Evolutionary conservation across 306 rosid species (phyloP).

Genomic region (Cucurbita maxima): DNA sequence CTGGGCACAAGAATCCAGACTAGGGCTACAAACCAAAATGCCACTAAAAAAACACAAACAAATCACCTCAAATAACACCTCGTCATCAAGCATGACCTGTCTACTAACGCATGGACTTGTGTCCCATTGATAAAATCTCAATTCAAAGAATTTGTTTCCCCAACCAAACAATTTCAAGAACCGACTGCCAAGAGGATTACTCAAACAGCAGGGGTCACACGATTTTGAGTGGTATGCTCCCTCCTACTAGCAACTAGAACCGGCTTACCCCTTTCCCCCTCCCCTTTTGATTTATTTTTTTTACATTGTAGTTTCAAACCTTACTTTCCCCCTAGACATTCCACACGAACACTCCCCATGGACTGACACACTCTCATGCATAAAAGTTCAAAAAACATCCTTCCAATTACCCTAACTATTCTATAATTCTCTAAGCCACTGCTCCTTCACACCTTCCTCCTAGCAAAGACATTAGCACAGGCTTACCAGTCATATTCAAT

Average conservation of each 20-base stretch:
- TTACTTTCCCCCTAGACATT: not conserved
- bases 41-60: not conserved
- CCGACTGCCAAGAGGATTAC: not conserved
- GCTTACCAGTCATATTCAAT: not conserved
- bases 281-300: not conserved
- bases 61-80: not conserved
- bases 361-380: not conserved
- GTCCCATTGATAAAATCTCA: not conserved
- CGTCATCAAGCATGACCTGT: not conserved
- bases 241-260: not conserved
- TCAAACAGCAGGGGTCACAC: not conserved
- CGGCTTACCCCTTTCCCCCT: not conserved
- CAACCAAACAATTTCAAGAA: not conserved
- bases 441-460: not conserved
- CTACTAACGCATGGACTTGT: not conserved
- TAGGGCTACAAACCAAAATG: not conserved
- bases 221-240: not conserved
- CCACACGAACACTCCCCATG: not conserved
- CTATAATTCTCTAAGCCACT: not conserved
- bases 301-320: not conserved
- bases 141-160: not conserved
- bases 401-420: not conserved
- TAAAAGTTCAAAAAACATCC: not conserved
- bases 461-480: not conserved
- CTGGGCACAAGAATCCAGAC: not conserved